These are phyloP conservation scores for Xylaria multiplex DNA, from an alignment of 2,329 filamentous ascomycete genomes.

Conservation along the genomic window DNA sequence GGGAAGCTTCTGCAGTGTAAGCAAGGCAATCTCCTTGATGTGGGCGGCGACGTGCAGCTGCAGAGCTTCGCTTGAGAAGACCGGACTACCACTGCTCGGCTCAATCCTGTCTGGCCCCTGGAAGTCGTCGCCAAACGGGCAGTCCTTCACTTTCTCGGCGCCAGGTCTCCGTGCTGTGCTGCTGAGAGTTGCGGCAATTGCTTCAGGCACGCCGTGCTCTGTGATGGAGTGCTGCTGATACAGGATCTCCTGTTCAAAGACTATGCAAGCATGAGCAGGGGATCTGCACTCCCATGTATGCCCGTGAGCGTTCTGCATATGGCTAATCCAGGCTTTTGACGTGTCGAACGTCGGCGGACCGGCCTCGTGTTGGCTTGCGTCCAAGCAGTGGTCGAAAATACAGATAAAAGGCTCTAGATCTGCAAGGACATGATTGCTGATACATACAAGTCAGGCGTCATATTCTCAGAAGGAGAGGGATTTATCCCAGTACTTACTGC, in stretches of 20 bases:
- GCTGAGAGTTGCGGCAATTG: conserved; percentile 9
- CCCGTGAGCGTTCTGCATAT: conserved; percentile 26
- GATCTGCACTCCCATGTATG: conserved; percentile 28
- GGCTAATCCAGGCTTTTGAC: conserved; percentile 26
- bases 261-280: conserved; percentile 16
- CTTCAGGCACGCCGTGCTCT: conserved; percentile 21
- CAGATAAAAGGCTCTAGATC: conserved; percentile 29
- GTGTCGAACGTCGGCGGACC: conserved; percentile 22
- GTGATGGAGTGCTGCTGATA: conserved; percentile 16
- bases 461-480: background rate
- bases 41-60: conserved; percentile 25
- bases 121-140: conserved; percentile 33
- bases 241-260: conserved; percentile 6
- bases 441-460: background rate
- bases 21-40: conserved; percentile 28
- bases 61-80: conserved; percentile 25
- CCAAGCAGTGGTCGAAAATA: conserved; percentile 13
- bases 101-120: background rate
- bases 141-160: conserved; percentile 11
- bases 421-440: conserved; percentile 23
- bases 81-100: background rate
- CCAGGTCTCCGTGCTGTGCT: conserved; percentile 16
- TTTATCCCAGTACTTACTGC: conserved; percentile 19
- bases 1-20: conserved; percentile 22
- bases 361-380: conserved; percentile 1